phyloP scores from a whole-genome alignment of 192 early-diverging fungal genomes.

The Glomus cerebriforme region DNA sequence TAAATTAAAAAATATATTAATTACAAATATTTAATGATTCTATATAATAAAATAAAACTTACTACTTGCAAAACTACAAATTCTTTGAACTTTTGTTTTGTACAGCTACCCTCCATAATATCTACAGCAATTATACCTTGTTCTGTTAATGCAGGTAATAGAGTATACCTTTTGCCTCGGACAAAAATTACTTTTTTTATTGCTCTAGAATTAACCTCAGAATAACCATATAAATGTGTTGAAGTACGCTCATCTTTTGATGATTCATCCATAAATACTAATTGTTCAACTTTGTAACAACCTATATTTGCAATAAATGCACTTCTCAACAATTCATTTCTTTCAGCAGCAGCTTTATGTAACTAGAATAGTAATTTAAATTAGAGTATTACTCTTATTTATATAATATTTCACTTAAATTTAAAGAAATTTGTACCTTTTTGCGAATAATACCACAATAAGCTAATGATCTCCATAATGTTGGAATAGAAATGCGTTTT shows the following conservation, averaged over 20 bases:
- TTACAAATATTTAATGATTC: background rate
- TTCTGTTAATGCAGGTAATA: too few relatives aligned
- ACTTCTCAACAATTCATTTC: background rate
- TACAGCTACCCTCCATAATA: constrained; percentile 7
- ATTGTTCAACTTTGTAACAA: too few relatives aligned
- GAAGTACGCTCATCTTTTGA: too few relatives aligned
- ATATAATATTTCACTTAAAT: background rate
- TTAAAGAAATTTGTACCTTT: constrained; percentile 9
- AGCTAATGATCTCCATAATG: too few relatives aligned
- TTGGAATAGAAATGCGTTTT: too few relatives aligned
- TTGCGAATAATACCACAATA: constrained; percentile 9
- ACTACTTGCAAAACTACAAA: background rate
- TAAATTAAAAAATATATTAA: background rate
- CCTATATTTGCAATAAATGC: too few relatives aligned
- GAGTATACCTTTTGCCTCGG: too few relatives aligned
- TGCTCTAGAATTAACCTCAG: background rate
- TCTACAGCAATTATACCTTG: too few relatives aligned
- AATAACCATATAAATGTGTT: background rate
- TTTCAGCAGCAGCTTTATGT: constrained; percentile 7
- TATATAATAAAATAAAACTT: too few relatives aligned
- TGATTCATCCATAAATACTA: too few relatives aligned
- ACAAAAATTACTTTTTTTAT: constrained; percentile 12
- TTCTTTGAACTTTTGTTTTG: background rate
- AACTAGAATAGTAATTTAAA: background rate
- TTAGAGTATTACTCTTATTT: too few relatives aligned